phyloP scores from a whole-genome alignment of 345 rosid species.

The Physaria fendleri region DNA sequence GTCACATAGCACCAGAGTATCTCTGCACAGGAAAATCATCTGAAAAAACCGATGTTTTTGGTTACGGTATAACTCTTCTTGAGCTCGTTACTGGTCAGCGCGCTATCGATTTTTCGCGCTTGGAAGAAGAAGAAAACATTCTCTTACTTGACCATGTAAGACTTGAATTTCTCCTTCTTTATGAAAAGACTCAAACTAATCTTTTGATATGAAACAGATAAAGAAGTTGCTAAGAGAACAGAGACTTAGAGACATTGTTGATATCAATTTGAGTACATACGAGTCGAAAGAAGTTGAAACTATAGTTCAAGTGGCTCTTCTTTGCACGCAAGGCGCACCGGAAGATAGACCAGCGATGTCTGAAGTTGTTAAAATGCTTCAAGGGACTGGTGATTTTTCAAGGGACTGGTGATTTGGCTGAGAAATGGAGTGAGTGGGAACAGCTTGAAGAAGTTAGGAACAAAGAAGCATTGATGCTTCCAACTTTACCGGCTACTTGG shows the following conservation, averaged over 20 bases:
- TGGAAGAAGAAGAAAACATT: conserved; percentile 88
- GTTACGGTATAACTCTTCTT: conserved; percentile 83
- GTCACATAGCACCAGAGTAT: conserved; percentile 93
- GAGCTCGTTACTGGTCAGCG: conserved; percentile 93
- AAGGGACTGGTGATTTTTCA: too few relatives aligned
- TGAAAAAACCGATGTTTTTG: conserved; percentile 85
- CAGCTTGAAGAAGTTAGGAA: conserved; percentile 56
- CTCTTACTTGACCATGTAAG: conserved; percentile 90
- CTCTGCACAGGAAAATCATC: conserved; percentile 81
- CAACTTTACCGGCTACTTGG: conserved; percentile 57
- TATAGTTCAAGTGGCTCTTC: conserved; percentile 67
- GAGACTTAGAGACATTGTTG: conserved; percentile 70
- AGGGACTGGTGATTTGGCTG: conserved; percentile 54
- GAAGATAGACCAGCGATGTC: conserved; percentile 73
- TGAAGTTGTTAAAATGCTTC: conserved; percentile 72
- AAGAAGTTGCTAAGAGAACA: conserved; percentile 66
- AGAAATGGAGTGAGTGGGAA: conserved; percentile 80
- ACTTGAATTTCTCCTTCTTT: not conserved
- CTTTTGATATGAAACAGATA: conserved; percentile 39
- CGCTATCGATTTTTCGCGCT: conserved; percentile 72
- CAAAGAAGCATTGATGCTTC: conserved; percentile 40
- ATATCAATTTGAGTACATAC: conserved; percentile 44
- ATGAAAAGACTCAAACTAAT: not conserved
- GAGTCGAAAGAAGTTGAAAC: conserved; percentile 64
- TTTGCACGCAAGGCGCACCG: conserved; percentile 72